Evolutionary conservation across 139 green algal genomes (phyloP).

Genomic region (Chlorella ohadii): DNA sequence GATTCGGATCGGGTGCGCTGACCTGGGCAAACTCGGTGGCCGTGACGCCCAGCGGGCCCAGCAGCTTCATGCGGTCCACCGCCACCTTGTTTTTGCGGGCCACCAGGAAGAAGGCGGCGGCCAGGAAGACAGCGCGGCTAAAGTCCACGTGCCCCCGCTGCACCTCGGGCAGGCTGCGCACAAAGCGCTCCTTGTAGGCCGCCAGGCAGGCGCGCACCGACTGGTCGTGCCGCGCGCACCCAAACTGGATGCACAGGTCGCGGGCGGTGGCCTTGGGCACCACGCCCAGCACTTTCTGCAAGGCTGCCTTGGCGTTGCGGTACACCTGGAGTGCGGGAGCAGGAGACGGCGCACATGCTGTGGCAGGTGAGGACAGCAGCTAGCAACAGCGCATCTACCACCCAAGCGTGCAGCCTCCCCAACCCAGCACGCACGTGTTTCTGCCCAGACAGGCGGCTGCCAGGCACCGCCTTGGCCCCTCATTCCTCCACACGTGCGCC

Average conservation of each 20-base stretch:
- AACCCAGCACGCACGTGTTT: background rate
- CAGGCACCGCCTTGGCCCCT: too few relatives aligned
- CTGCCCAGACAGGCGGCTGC: background rate
- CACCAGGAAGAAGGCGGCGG: conserved; percentile 37
- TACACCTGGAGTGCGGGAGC: conserved; percentile 37
- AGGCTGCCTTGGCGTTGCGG: conserved; percentile 16
- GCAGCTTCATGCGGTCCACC: conserved; percentile 33
- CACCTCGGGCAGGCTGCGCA: background rate
- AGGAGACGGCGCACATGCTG: background rate
- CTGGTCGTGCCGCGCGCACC: conserved; percentile 34
- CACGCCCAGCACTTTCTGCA: conserved; percentile 40
- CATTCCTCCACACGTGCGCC: background rate
- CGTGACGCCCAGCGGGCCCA: conserved; percentile 33
- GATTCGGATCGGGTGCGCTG: too few relatives aligned
- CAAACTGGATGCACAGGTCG: conserved; percentile 46
- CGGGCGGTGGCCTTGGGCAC: conserved; percentile 5
- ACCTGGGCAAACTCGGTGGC: conserved; percentile 34
- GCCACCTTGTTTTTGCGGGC: conserved; percentile 38
- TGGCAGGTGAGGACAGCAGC: background rate
- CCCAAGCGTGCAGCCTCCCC: too few relatives aligned
- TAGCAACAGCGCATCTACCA: background rate
- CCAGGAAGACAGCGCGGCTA: conserved; percentile 32
- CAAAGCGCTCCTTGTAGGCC: conserved; percentile 36
- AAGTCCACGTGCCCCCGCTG: conserved; percentile 20
- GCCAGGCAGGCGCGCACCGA: conserved; percentile 18